Base-by-base conservation (phyloP, 1,284 basidiomycete species). In the Marasmius sp. region DNA sequence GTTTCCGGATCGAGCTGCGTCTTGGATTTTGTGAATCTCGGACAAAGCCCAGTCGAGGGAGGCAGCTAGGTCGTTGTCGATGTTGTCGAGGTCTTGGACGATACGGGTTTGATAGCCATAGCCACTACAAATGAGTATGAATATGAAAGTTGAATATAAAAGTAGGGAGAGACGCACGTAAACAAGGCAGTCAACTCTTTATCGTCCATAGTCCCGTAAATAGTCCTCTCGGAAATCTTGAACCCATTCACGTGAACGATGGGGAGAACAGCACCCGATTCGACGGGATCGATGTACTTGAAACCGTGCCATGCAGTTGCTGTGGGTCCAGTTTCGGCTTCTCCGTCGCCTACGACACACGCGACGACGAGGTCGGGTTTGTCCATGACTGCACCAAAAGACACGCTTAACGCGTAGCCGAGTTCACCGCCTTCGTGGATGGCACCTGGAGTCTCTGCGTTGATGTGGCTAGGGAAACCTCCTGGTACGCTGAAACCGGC, bases 361-460 rank as follows among this genome's bases (percentile, higher is more conserved):
- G 89, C 83, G 16, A 90, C 85, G 66, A 95, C 84, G 20, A 93
- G 85, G 70, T 95, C 84, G 9, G 93, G 94, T 64, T 92, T 90
- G 75, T 96, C 94, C 91, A 96, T 94, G 67, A 94, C 84, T 16
- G 89, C 86, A 41, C 92, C 92, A 68, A 92, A 95, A 0, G 93
- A 85, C 10, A 94, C 93, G 39, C 88, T 82, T 47, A 96, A 85
- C 0, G 93, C 92, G 68, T 94, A 94, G 14, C 93, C 93, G n/a
- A 95, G 83, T 73, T 95, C 94, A 41, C 94, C 88, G 60, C 94
- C 94, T 76, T 97, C 94, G 69, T 96, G 94, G 65, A 96, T 94
- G 3, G 86, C 81, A 7, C 94, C 94, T 20, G 93, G 93, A 0
- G 91, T 93, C 73, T 92, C 85, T 0, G 91, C 89, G 61, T 91